A percentile compares a stretch with the other conserved stretches of the same genome.
Evolutionary conservation across 2,329 filamentous ascomycete genomes (phyloP).

Genomic region (Endothia cerciana): DNA sequence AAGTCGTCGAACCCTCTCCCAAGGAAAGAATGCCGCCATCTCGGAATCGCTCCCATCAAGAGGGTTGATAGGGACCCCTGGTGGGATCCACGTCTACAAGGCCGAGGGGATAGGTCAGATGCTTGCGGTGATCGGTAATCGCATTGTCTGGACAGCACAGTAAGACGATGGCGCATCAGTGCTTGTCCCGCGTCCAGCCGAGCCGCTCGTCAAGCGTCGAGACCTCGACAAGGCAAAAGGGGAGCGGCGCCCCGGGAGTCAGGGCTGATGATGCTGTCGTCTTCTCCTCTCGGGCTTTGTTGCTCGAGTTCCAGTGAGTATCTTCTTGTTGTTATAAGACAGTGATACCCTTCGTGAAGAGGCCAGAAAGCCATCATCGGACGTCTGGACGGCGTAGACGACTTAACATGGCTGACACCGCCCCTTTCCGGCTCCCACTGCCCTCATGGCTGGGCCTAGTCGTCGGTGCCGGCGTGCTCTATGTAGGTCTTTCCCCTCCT

Average conservation of each 20-base stretch:
- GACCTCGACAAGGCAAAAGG: constrained; percentile 15
- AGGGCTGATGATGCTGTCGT: background rate
- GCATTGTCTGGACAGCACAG: background rate
- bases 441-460: constrained; percentile 46
- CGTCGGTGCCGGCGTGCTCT: constrained; percentile 42
- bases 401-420: constrained; percentile 33
- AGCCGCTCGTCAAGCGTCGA: constrained; percentile 12
- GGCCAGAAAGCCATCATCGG: no score
- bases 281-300: background rate
- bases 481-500: constrained; percentile 43
- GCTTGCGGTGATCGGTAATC: background rate
- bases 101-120: background rate
- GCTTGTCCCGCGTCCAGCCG: constrained; percentile 29
- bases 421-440: constrained; percentile 40
- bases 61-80: background rate
- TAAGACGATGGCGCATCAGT: background rate
- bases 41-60: background rate
- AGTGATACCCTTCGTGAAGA: background rate
- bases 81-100: background rate
- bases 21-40: background rate
- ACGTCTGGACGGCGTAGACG: background rate
- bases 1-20: no score
- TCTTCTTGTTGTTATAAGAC: background rate
- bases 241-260: background rate
- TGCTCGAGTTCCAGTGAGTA: background rate